These are phyloP conservation scores for Vitis hybrid DNA, from an alignment of 177 flowering plant species.

Conservation along the genomic window DNA sequence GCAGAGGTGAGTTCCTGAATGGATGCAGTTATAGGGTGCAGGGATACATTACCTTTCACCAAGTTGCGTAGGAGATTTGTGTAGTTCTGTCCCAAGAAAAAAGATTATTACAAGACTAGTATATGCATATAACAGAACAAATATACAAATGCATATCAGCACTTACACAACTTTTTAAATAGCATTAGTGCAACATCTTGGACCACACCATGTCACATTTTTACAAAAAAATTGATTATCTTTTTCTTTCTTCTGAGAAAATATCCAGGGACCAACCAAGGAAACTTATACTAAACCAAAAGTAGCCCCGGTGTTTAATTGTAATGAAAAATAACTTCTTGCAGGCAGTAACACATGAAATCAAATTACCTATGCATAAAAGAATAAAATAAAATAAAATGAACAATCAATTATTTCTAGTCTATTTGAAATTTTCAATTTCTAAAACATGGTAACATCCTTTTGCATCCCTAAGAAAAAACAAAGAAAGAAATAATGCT, in stretches of 20 bases:
- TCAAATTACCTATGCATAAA: background rate
- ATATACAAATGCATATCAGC: background rate
- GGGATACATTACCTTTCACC: conserved; percentile 40
- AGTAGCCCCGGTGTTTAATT: background rate
- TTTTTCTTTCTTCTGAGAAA: background rate
- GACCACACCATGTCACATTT: background rate
- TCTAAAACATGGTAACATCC: too few relatives aligned
- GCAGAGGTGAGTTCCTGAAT: conserved; percentile 54
- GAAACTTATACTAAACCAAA: background rate
- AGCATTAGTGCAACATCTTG: background rate
- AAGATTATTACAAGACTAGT: background rate
- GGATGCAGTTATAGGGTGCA: conserved; percentile 50
- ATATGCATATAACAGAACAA: background rate
- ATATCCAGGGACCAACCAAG: background rate
- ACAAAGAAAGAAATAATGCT: too few relatives aligned
- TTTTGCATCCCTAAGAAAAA: too few relatives aligned
- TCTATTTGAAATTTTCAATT: too few relatives aligned
- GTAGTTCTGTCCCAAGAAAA: conserved; percentile 23
- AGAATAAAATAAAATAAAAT: too few relatives aligned
- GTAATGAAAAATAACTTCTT: background rate
- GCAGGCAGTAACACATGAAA: background rate
- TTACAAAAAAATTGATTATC: background rate
- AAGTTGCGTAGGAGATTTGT: conserved; percentile 38
- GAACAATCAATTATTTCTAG: too few relatives aligned
- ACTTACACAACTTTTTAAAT: background rate